These are phyloP conservation scores for Leucogyrophana mollusca DNA, from an alignment of 768 basidiomycete species.

Conservation along the genomic window DNA sequence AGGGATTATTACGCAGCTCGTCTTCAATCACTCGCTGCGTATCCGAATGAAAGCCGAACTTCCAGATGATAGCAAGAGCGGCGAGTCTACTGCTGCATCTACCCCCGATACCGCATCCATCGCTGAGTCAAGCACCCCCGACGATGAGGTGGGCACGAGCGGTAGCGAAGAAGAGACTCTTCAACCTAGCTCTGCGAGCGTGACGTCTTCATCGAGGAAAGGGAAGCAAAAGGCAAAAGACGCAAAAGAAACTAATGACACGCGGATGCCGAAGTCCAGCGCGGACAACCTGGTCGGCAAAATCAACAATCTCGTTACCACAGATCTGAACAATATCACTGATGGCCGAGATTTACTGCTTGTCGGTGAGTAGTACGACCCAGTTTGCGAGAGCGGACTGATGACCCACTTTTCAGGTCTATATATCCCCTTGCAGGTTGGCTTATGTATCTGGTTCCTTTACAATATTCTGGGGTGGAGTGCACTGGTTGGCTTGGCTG, in stretches of 20 bases:
- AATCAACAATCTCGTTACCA: constrained; percentile 75
- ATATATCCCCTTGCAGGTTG: constrained; percentile 11
- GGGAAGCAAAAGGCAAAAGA: constrained; percentile 5
- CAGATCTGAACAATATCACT: constrained; percentile 22
- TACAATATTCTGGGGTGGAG: constrained; percentile 48
- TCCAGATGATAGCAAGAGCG: constrained; percentile 9
- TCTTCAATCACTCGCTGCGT: constrained; percentile 58
- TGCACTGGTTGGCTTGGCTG: constrained; percentile 42
- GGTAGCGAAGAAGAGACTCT: constrained; percentile 4
- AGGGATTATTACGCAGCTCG: constrained; percentile 50
- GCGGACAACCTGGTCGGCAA: constrained; percentile 63
- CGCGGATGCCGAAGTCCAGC: constrained; percentile 11
- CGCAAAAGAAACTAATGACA: constrained; percentile 22
- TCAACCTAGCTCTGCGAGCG: constrained; percentile 1
- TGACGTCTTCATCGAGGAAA: constrained; percentile 1
- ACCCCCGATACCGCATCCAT: constrained; percentile 13
- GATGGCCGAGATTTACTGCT: constrained; percentile 19
- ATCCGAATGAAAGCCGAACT: constrained; percentile 39
- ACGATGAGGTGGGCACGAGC: constrained; percentile 4
- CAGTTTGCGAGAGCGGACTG: background rate
- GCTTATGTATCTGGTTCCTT: constrained; percentile 41
- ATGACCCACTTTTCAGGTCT: background rate
- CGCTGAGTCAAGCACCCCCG: constrained; percentile 11
- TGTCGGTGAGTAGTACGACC: background rate
- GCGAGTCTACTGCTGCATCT: constrained; percentile 1